A percentile compares a stretch with the other conserved stretches of the same genome.
Evolutionary conservation across 805 yeast species (phyloP).

Genomic region (Nakazawaea pomicola): DNA sequence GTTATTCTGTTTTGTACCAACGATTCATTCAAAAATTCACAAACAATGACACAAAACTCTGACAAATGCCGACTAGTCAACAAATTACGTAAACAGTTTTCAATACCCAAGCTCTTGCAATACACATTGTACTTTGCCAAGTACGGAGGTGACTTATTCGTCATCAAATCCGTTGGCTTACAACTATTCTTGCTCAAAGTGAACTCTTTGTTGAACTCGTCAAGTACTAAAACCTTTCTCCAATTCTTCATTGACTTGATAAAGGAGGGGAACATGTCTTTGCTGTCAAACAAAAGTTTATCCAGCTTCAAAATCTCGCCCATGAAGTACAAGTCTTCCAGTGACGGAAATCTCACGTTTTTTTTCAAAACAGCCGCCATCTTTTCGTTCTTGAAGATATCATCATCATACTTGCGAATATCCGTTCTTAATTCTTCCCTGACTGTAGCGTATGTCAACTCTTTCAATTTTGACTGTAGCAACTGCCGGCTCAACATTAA

Average conservation of each 20-base stretch:
- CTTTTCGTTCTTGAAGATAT: background rate
- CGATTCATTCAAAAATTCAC: slow-evolving; percentile 7
- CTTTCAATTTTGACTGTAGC: background rate
- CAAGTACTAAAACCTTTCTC: slow-evolving; percentile 6
- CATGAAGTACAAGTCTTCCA: slow-evolving; percentile 2
- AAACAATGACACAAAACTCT: slow-evolving; percentile 5
- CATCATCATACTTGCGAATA: background rate
- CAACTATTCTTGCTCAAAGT: background rate
- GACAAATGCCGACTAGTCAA: background rate
- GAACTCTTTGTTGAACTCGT: slow-evolving; percentile 1
- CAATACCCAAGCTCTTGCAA: slow-evolving; percentile 1
- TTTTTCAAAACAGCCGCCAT: background rate
- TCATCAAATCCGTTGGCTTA: background rate
- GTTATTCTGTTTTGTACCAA: background rate
- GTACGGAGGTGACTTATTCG: too few relatives aligned
- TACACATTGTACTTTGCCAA: background rate
- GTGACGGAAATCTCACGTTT: background rate
- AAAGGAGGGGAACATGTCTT: slow-evolving; percentile 7
- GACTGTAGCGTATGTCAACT: background rate
- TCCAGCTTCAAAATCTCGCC: background rate
- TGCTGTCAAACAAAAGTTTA: background rate
- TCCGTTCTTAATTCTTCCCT: background rate
- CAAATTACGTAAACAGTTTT: slow-evolving; percentile 1
- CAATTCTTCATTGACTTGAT: slow-evolving; percentile 7
- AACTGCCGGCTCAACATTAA: slow-evolving; percentile 1